Conservation (phyloP, 768 basidiomycete genomes). For the Amanita rimosa region DNA sequence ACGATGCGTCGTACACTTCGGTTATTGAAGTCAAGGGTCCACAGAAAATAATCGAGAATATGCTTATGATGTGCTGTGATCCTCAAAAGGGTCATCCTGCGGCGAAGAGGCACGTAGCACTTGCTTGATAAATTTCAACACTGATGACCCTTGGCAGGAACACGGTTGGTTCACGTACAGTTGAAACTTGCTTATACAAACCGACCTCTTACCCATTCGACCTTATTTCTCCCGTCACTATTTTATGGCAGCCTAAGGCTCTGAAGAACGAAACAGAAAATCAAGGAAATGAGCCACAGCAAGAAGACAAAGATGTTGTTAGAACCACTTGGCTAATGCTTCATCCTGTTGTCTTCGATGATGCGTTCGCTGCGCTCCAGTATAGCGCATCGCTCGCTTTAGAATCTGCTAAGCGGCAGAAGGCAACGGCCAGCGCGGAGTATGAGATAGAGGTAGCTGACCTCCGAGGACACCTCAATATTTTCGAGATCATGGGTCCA, state of each 20-base stretch:
- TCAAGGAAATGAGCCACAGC: constrained; percentile 19
- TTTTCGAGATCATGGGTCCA: constrained; percentile 88
- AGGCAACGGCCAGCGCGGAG: constrained; percentile 12
- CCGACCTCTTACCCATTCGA: constrained; percentile 52
- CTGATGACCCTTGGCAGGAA: constrained; percentile 30
- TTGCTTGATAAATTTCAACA: background rate
- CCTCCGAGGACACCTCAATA: constrained; percentile 57
- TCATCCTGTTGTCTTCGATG: constrained; percentile 64
- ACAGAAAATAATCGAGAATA: constrained; percentile 36
- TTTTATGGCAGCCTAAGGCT: constrained; percentile 58
- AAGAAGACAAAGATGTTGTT: background rate
- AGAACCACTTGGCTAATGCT: constrained; percentile 65
- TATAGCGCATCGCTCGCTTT: constrained; percentile 39
- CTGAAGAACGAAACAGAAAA: background rate
- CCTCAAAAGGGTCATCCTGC: constrained; percentile 50
- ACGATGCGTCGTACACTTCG: constrained; percentile 82
- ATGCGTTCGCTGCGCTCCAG: constrained; percentile 41
- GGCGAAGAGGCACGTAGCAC: constrained; percentile 38
- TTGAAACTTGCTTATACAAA: constrained; percentile 60
- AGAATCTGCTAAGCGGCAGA: constrained; percentile 19
- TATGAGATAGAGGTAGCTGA: constrained; percentile 57
- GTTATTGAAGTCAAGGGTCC: constrained; percentile 65
- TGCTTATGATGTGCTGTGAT: constrained; percentile 51
- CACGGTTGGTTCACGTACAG: constrained; percentile 50
- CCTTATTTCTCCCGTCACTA: constrained; percentile 56